A percentile compares a stretch with the other conserved stretches of the same genome.
These are phyloP conservation scores for Daldinia loculata DNA, from an alignment of 495 filamentous ascomycete species.

Conservation along the genomic window DNA sequence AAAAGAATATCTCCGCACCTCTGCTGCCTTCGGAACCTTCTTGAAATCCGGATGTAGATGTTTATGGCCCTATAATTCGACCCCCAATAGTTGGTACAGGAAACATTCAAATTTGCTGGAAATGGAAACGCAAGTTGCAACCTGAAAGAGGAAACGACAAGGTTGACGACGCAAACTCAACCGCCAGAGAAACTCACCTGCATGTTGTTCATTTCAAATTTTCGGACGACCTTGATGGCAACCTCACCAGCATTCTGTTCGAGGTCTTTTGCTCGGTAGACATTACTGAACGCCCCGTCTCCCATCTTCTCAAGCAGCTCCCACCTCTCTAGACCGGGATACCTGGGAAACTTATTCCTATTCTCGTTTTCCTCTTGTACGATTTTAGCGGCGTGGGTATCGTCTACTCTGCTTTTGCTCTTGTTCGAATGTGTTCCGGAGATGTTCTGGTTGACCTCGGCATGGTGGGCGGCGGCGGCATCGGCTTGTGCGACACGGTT, in stretches of 20 bases:
- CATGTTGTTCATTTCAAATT: slow-evolving; percentile 97
- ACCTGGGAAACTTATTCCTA: slow-evolving; percentile 85
- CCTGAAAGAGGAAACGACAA: slow-evolving; percentile 42
- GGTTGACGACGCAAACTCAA: slow-evolving; percentile 40
- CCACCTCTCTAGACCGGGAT: slow-evolving; percentile 93
- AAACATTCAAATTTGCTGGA: slow-evolving; percentile 39
- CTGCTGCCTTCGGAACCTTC: slow-evolving; percentile 90
- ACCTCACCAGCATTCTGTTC: slow-evolving; percentile 76
- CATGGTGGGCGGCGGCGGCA: slow-evolving; percentile 64
- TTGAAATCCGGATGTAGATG: slow-evolving; percentile 95
- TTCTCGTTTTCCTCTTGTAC: slow-evolving; percentile 89
- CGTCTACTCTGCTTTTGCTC: slow-evolving; percentile 63
- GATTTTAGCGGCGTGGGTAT: slow-evolving; percentile 77
- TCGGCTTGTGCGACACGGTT: slow-evolving; percentile 73
- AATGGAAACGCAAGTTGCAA: slow-evolving; percentile 44
- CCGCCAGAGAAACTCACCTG: slow-evolving; percentile 75
- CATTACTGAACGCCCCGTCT: slow-evolving; percentile 98
- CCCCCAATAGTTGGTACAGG: slow-evolving; percentile 54
- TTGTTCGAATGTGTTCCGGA: slow-evolving; percentile 36
- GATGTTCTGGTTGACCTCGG: slow-evolving; percentile 47
- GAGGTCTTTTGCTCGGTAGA: slow-evolving; percentile 86
- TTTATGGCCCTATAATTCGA: slow-evolving; percentile 73
- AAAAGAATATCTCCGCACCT: slow-evolving; percentile 80
- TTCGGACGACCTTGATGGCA: slow-evolving; percentile 97
- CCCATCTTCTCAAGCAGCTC: slow-evolving; percentile 96